Evolutionary conservation across 345 rosid species (phyloP).

Genomic region (Syzygium grande): DNA sequence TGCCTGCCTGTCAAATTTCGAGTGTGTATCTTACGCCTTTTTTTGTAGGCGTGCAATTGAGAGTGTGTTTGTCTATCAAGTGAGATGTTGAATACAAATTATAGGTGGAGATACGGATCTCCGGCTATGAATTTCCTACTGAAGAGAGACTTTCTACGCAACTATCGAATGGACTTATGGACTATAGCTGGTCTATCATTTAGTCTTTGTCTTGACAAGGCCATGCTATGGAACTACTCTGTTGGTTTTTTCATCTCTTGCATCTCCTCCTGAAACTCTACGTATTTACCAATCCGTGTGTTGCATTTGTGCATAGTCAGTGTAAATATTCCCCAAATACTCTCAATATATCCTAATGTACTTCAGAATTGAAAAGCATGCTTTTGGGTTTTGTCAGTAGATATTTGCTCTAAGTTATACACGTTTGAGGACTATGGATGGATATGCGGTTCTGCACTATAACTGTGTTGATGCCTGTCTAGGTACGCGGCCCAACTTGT

Average conservation of each 20-base stretch:
- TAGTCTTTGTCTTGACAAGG: background rate
- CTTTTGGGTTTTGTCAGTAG: background rate
- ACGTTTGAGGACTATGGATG: background rate
- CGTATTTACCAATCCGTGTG: background rate
- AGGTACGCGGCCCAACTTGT: conserved; percentile 95
- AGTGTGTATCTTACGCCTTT: background rate
- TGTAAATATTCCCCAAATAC: background rate
- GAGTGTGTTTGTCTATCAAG: background rate
- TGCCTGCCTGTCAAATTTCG: background rate
- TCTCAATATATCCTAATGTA: background rate
- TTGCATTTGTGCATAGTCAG: background rate
- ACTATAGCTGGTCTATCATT: background rate
- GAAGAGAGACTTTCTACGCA: background rate
- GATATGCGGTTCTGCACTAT: background rate
- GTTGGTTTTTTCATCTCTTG: background rate
- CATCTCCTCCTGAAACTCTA: background rate
- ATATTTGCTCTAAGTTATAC: background rate
- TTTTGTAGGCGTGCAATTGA: background rate
- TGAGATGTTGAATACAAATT: background rate
- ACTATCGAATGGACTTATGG: background rate
- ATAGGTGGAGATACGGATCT: background rate
- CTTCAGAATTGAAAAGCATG: background rate
- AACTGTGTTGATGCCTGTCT: background rate
- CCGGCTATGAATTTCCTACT: background rate
- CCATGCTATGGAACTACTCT: background rate